Conservation (phyloP, 345 rosid species). For the Syzygium jambos region DNA sequence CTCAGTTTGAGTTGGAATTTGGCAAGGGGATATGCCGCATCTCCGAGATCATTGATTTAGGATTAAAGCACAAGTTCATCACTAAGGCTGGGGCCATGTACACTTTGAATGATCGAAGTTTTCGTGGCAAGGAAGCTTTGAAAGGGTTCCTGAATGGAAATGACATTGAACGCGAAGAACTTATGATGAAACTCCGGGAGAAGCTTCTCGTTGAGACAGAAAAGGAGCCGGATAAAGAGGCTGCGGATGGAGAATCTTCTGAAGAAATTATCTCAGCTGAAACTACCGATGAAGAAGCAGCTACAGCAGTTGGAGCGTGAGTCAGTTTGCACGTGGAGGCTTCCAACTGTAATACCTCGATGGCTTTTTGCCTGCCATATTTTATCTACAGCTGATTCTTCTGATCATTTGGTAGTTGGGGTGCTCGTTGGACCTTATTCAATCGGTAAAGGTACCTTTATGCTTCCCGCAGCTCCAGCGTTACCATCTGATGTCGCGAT, state of each 20-base stretch:
- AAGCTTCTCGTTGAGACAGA: constrained; percentile 31
- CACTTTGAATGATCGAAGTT: constrained; percentile 30
- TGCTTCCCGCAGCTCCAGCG: background rate
- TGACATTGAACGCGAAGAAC: constrained; percentile 45
- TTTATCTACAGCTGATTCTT: background rate
- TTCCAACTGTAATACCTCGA: background rate
- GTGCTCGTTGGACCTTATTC: background rate
- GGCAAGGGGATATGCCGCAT: constrained; percentile 86
- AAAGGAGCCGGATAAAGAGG: constrained; percentile 16
- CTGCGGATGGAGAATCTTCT: constrained; percentile 24
- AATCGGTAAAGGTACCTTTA: background rate
- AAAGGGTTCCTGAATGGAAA: constrained; percentile 48
- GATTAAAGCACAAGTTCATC: constrained; percentile 65
- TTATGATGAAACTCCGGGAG: constrained; percentile 49
- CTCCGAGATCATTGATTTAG: constrained; percentile 67
- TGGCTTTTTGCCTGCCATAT: background rate
- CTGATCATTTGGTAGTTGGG: background rate
- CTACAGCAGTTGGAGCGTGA: constrained; percentile 51
- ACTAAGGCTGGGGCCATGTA: constrained; percentile 41
- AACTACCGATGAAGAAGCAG: constrained; percentile 63
- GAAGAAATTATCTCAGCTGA: constrained; percentile 8
- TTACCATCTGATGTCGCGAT: background rate
- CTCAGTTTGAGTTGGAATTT: constrained; percentile 81
- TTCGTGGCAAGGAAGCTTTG: constrained; percentile 80
- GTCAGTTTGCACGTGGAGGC: background rate